Evolutionary conservation across 2,329 filamentous ascomycete genomes (phyloP), one percentile per base, ranked within the genome.

Genomic region (Rhynchosporium graminicola): DNA sequence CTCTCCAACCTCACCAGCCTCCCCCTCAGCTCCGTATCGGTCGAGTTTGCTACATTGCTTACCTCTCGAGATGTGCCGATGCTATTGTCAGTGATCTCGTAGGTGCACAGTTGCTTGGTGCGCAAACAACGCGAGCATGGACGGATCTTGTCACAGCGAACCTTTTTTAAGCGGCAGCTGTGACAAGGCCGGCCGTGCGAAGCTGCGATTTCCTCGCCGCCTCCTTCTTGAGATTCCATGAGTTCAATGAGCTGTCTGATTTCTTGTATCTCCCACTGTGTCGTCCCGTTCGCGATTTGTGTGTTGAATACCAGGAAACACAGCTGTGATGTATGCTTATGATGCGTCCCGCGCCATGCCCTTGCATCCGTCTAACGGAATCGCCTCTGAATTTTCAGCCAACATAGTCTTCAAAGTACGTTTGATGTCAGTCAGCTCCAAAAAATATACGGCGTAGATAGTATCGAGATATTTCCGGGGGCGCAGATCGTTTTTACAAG

Each of bases 91-190:
- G 31, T 29, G 29, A 55, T 58, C 6, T 83, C 75, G n/a, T 87
- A 83, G 36, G 80, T 80, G 70, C 86, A 91, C 63, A 88, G 83
- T 48, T 83, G 82, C 38, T 80, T 77, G 51, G 83, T 80, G 74
- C 84, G 87, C 71, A 85, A 77, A 71, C 88, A 91, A 74, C 88
- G 88, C 69, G 83, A 80, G 72, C 89, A 91, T 12, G 88, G 88
- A 74, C 87, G 87, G 69, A 82, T 84, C 76, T 87, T 88, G 75
- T 91, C 86, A 74, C 89, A 91, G 65, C 86, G 86, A 42, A 91
- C 84, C 73, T 91, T 91, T 66, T 88, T 51, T 57, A 63, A 66
- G 40, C 68, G 64, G 60, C 68, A 69, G 3, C 20, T 51, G 12
- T 62, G 55, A 55, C 68, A 69, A 26, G 68, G 68, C 20, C 51